These are phyloP conservation scores for Magnaporthiopsis incrustans DNA, from an alignment of 2,329 filamentous ascomycete genomes.

Conservation along the genomic window DNA sequence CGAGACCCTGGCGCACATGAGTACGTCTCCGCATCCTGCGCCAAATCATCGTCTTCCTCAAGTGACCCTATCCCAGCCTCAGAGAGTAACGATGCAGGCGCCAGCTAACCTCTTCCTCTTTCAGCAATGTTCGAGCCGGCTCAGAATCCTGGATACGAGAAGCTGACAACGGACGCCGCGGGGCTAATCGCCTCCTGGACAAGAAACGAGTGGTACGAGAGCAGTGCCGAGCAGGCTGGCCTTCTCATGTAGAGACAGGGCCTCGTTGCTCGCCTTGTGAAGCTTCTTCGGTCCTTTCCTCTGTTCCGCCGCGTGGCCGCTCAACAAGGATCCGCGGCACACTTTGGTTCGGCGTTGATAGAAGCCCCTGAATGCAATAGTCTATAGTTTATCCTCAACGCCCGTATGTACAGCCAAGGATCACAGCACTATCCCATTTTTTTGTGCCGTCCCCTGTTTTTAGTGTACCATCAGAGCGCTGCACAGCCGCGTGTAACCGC, in stretches of 20 bases:
- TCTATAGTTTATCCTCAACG: neutral
- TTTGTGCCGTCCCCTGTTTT: neutral
- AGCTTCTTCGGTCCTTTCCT: neutral
- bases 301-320: neutral
- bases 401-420: neutral
- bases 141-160: constrained; percentile 65
- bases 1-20: constrained; percentile 74
- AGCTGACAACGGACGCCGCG: constrained; percentile 57
- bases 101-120: constrained; percentile 1
- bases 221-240: constrained; percentile 29
- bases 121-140: constrained; percentile 64
- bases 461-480: neutral
- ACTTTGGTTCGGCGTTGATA: neutral
- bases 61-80: no score
- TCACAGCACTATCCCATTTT: neutral
- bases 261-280: neutral
- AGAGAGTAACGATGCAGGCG: neutral
- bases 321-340: neutral
- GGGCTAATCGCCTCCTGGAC: constrained; percentile 59
- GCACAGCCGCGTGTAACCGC: neutral
- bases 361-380: neutral
- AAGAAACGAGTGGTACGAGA: constrained; percentile 58
- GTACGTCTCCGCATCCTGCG: constrained; percentile 30
- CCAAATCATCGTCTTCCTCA: no score
- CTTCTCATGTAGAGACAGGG: neutral